Base-by-base conservation (phyloP, 1,284 basidiomycete genomes). In the Ceraceosorus bombacis region DNA sequence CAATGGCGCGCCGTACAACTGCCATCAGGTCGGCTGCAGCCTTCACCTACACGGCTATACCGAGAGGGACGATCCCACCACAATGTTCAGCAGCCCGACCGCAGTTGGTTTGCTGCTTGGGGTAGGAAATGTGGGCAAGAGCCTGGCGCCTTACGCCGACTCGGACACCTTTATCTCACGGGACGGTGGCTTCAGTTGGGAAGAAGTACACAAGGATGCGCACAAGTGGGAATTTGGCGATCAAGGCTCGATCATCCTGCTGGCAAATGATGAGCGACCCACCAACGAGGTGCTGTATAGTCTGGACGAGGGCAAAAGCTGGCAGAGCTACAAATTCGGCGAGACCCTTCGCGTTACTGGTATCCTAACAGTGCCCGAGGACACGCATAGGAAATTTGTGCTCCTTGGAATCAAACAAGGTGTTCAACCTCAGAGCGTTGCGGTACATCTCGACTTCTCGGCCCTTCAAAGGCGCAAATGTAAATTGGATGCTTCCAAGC, bases 161-260 rank as follows among this genome's bases (percentile, higher is more conserved):
- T 87, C 87, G 65, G 94, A 97, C 78, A 95, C 92, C 0, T 98
- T 97, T 85, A 82, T 98, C 48, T 92, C 89, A 51, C 88, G 94
- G 2, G 91, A 99, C 72, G 95, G 87, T 5, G 95, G 94, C 6
- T 96, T 96, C 79, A 91, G 89, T 0, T 99, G 94, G 94, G 86
- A 95, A 76, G 94, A 98, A 80, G 88, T 99, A 2, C 90, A 92
- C 81, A 98, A 98, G 78, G 93, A 95, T 70, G 93, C 95, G 0
- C 89, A 97, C 76, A 83, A 95, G 56, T 99, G 92, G 91, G 92
- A 95, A 75, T 97, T 92, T 73, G 94, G 94, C 43, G 95, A 98
- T 79, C 94, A 90, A 1, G 94, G 95, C 6, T 91, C 91, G 0
- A 83, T 98, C 62, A 82, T 98, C 43, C 81, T 98, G 64, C 87